A percentile compares a stretch with the other conserved stretches of the same genome.
These are phyloP conservation scores for Dactylellina drechsleri DNA, from an alignment of 2,329 filamentous ascomycete genomes.

Conservation along the genomic window DNA sequence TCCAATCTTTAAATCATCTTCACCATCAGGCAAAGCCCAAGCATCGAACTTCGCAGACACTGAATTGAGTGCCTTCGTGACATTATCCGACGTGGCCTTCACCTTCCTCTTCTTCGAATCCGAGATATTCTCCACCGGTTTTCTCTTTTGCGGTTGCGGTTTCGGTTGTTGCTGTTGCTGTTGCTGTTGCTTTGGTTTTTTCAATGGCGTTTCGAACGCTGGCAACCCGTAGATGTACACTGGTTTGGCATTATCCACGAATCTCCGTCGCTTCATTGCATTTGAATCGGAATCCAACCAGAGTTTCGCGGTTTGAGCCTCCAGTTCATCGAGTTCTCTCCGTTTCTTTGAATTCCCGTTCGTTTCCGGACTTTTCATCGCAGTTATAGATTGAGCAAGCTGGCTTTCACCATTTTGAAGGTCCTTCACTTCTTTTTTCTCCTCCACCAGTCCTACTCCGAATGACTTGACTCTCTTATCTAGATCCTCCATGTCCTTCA, in stretches of 20 bases:
- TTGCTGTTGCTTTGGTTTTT: conserved; percentile 18
- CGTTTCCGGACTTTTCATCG: background rate
- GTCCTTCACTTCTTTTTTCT: conserved; percentile 7
- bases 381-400: background rate
- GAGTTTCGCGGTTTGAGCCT: conserved; percentile 31
- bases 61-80: conserved; percentile 42
- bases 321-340: conserved; percentile 38
- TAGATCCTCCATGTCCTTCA: conserved; percentile 32
- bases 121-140: conserved; percentile 30
- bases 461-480: conserved; percentile 30
- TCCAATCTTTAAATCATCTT: conserved; percentile 27
- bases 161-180: background rate
- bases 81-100: conserved; percentile 23
- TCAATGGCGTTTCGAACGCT: conserved; percentile 20
- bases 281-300: conserved; percentile 24
- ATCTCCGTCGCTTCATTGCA: conserved; percentile 34
- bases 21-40: conserved; percentile 42
- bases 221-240: conserved; percentile 48
- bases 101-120: conserved; percentile 40
- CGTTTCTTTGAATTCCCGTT: conserved; percentile 23
- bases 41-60: conserved; percentile 51
- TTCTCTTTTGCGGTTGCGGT: conserved; percentile 28
- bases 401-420: background rate
- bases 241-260: conserved; percentile 21
- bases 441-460: conserved; percentile 19